Evolutionary conservation across 805 yeast species (phyloP).

Genomic region (Cyberlindnera sargentensis): DNA sequence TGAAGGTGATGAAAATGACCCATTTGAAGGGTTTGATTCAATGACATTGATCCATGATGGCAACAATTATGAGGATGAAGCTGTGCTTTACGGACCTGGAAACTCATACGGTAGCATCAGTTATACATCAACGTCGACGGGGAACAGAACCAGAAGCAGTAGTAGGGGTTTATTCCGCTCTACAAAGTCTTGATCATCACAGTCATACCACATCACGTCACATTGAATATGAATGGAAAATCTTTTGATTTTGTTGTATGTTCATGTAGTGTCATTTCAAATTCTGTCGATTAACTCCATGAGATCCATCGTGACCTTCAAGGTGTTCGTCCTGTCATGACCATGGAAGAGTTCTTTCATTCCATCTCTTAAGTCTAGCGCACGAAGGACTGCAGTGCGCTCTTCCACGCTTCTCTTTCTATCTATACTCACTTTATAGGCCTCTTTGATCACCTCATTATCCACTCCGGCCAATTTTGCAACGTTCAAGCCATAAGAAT

Average conservation of each 20-base stretch:
- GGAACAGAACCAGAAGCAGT: constrained; percentile 31
- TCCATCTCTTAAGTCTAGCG: neutral
- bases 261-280: neutral
- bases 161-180: constrained; percentile 26
- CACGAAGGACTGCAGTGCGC: neutral
- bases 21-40: constrained; percentile 79
- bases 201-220: too few relatives aligned
- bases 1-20: constrained; percentile 43
- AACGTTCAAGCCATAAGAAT: constrained; percentile 95
- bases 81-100: constrained; percentile 40
- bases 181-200: neutral
- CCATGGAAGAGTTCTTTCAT: neutral
- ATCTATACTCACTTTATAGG: constrained; percentile 82
- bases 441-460: constrained; percentile 77
- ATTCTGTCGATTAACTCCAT: constrained; percentile 1
- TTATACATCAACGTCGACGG: constrained; percentile 29
- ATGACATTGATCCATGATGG: constrained; percentile 78
- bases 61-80: constrained; percentile 33
- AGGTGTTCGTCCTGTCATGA: neutral
- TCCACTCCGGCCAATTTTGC: constrained; percentile 95
- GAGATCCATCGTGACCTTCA: constrained; percentile 4
- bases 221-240: too few relatives aligned
- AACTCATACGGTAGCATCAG: constrained; percentile 35
- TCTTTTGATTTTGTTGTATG: too few relatives aligned
- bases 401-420: constrained; percentile 47